Evolutionary conservation across 352 stramenopile genomes (phyloP).

Genomic region (Phytopythium aichiense): DNA sequence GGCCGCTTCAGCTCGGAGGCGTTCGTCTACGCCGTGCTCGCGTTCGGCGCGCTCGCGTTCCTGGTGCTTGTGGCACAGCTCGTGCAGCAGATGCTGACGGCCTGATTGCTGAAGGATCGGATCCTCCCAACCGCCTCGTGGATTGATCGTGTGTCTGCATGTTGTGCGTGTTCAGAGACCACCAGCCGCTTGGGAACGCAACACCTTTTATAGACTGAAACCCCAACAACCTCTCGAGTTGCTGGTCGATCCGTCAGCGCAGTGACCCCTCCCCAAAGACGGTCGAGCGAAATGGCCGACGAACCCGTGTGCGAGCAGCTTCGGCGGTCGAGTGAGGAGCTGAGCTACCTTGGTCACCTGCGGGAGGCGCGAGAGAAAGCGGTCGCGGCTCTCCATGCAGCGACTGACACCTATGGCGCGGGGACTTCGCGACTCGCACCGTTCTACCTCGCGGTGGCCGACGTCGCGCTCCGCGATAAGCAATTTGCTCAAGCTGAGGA

Average conservation of each 20-base stretch:
- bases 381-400: conserved; percentile 37
- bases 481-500: conserved; percentile 65
- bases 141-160: background rate
- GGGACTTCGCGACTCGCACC: conserved; percentile 48
- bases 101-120: background rate
- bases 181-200: background rate
- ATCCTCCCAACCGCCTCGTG: background rate
- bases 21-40: conserved; percentile 62
- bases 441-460: conserved; percentile 63
- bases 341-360: conserved; percentile 45
- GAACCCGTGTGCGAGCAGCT: conserved; percentile 43
- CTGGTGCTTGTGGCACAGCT: conserved; percentile 59
- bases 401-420: conserved; percentile 45
- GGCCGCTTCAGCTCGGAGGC: conserved; percentile 45
- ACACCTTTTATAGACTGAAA: background rate
- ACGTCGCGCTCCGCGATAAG: conserved; percentile 53
- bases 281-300: background rate
- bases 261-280: background rate
- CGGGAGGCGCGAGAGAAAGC: conserved; percentile 41
- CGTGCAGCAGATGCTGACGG: conserved; percentile 31
- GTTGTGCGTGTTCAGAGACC: conserved; percentile 1
- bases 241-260: too few relatives aligned
- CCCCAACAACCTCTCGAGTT: background rate
- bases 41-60: conserved; percentile 60
- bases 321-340: conserved; percentile 54